Conservation (phyloP, 345 rosid genomes). For the Salix brachista region DNA sequence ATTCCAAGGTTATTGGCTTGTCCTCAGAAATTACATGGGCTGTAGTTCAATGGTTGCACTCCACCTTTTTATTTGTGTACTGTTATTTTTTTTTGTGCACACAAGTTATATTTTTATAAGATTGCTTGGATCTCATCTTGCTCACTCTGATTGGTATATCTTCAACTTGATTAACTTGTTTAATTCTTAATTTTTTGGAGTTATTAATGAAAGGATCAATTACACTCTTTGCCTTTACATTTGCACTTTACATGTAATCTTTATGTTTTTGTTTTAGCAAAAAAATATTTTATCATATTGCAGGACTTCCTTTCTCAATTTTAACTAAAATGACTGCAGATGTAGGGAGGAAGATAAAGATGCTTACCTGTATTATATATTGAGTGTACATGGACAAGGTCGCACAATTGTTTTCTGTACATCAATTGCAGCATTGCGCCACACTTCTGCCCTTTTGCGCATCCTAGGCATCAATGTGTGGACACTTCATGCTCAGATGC, state of each 20-base stretch:
- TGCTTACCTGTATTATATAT: conserved; percentile 72
- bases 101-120: not conserved
- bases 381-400: conserved; percentile 91
- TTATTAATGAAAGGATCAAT: not conserved
- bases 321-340: conserved; percentile 33
- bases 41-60: not conserved
- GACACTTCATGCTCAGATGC: conserved; percentile 89
- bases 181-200: not conserved
- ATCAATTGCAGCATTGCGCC: conserved; percentile 91
- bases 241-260: not conserved
- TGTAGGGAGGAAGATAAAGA: conserved; percentile 93
- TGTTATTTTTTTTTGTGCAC: not conserved
- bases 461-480: conserved; percentile 70
- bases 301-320: not conserved
- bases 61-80: not conserved
- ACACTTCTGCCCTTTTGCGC: conserved; percentile 64
- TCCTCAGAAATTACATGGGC: not conserved
- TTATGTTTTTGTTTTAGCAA: not conserved
- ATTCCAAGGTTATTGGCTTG: not conserved
- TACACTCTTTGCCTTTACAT: not conserved
- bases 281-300: not conserved
- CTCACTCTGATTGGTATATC: not conserved
- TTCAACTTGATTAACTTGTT: not conserved
- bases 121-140: not conserved
- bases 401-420: conserved; percentile 93